These are phyloP conservation scores for Neltuma alba DNA, from an alignment of 306 rosid species.

Conservation along the genomic window DNA sequence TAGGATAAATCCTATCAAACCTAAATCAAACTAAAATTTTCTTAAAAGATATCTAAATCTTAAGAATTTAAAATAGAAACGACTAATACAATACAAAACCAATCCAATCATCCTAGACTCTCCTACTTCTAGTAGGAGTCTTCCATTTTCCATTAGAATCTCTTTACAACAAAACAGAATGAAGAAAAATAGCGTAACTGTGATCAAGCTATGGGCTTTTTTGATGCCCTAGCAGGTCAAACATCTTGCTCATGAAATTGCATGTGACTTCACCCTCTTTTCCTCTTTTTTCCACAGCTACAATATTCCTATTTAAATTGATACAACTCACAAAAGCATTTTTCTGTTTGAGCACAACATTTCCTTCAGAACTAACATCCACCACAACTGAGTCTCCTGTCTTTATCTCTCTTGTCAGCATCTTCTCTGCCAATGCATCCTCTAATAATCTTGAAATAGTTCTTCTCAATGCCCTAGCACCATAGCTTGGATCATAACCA, in stretches of 20 bases:
- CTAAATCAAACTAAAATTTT: background rate
- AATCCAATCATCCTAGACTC: background rate
- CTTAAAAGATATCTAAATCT: background rate
- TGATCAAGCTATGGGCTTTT: background rate
- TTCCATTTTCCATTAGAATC: background rate
- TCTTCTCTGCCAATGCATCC: slow-evolving; percentile 82
- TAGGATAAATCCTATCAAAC: background rate
- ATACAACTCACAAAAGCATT: background rate
- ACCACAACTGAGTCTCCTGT: slow-evolving; percentile 72
- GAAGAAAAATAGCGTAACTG: background rate
- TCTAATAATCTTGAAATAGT: slow-evolving; percentile 79
- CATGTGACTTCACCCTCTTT: slow-evolving; percentile 8
- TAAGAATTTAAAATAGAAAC: background rate
- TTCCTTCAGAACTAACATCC: slow-evolving; percentile 62
- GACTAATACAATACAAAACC: background rate
- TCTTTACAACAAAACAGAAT: slow-evolving; percentile 8
- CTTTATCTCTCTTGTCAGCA: slow-evolving; percentile 69
- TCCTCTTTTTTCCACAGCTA: background rate
- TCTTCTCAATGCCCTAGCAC: slow-evolving; percentile 77
- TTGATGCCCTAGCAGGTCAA: slow-evolving; percentile 12
- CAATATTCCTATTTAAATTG: background rate
- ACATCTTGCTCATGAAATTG: slow-evolving; percentile 35
- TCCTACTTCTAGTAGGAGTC: background rate
- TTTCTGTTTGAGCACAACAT: slow-evolving; percentile 53
- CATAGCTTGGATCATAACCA: slow-evolving; percentile 68